A percentile compares a stretch with the other conserved stretches of the same genome.
These are phyloP conservation scores for Kwoniella sp. DNA, from an alignment of 768 basidiomycete genomes.

Conservation along the genomic window DNA sequence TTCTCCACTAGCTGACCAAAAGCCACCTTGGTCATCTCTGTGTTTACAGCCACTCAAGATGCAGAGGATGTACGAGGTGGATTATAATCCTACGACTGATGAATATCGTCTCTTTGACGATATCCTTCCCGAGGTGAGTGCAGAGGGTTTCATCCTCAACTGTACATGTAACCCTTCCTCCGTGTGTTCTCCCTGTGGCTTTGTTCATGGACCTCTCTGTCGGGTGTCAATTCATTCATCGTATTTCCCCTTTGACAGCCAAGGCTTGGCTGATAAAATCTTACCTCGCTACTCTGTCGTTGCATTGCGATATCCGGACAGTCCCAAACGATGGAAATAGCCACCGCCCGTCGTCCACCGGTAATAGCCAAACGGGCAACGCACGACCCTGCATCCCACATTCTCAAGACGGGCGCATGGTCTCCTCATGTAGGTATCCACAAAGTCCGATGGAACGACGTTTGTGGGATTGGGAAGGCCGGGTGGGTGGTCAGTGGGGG, in stretches of 20 bases:
- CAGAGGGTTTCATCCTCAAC: no score
- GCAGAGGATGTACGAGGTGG: constrained; percentile 73
- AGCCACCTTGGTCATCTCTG: no score
- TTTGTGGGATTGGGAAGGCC: constrained; percentile 66
- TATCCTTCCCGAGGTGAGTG: constrained; percentile 69
- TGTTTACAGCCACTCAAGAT: constrained; percentile 22
- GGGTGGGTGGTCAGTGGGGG: constrained; percentile 73
- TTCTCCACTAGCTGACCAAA: neutral
- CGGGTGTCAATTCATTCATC: no score
- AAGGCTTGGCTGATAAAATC: no score
- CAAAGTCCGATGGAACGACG: constrained; percentile 77
- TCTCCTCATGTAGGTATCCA: constrained; percentile 74
- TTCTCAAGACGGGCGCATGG: constrained; percentile 65
- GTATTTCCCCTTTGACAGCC: no score
- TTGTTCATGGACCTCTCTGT: no score
- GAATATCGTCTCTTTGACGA: constrained; percentile 87
- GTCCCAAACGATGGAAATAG: constrained; percentile 8
- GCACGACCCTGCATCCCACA: constrained; percentile 38
- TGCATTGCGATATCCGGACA: neutral
- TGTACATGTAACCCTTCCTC: no score
- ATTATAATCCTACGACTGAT: constrained; percentile 74
- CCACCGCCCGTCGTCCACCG: constrained; percentile 8
- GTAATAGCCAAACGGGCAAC: constrained; percentile 23
- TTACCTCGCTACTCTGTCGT: neutral
- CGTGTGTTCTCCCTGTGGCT: no score